Evolutionary conservation across 2,329 filamentous ascomycete species (phyloP).

Genomic region (Neonectria punicea): DNA sequence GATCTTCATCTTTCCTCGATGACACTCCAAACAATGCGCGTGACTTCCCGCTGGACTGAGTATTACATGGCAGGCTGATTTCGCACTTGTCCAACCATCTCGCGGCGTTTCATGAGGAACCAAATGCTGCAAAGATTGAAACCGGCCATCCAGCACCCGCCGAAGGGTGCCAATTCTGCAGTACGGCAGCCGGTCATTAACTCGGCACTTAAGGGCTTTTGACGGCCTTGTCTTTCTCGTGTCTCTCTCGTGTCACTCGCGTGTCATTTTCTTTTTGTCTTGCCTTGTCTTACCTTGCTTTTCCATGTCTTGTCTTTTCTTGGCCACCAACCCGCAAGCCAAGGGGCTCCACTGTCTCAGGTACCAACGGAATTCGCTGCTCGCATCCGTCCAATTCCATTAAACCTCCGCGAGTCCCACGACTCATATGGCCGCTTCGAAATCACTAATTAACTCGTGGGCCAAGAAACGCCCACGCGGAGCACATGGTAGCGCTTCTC

Average conservation of each 20-base stretch:
- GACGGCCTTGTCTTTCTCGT: not conserved
- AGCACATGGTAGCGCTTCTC: conserved; percentile 1
- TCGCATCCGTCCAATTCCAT: conserved; percentile 20
- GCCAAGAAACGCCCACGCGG: conserved; percentile 29
- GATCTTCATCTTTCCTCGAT: conserved; percentile 38
- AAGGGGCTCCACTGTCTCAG: conserved; percentile 40
- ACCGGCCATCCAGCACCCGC: conserved; percentile 8
- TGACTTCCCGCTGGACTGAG: conserved; percentile 4
- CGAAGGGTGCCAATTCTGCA: not conserved
- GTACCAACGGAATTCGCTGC: conserved; percentile 22
- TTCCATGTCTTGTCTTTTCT: not conserved
- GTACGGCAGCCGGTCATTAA: not conserved
- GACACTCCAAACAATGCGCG: conserved; percentile 9
- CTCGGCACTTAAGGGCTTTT: conserved; percentile 2
- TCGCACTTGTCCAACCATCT: conserved; percentile 3
- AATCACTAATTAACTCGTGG: conserved; percentile 29
- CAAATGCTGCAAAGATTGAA: not conserved
- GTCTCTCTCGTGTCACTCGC: not conserved
- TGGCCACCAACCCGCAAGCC: conserved; percentile 4
- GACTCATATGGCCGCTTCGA: conserved; percentile 3
- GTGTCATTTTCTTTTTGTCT: not conserved
- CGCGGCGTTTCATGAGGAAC: not conserved
- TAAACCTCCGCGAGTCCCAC: conserved; percentile 15
- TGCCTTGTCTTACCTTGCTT: not conserved
- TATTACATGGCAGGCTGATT: not conserved